These are phyloP conservation scores for Ophiostoma sp. DNA, from an alignment of 2,329 filamentous ascomycete species.

Conservation along the genomic window DNA sequence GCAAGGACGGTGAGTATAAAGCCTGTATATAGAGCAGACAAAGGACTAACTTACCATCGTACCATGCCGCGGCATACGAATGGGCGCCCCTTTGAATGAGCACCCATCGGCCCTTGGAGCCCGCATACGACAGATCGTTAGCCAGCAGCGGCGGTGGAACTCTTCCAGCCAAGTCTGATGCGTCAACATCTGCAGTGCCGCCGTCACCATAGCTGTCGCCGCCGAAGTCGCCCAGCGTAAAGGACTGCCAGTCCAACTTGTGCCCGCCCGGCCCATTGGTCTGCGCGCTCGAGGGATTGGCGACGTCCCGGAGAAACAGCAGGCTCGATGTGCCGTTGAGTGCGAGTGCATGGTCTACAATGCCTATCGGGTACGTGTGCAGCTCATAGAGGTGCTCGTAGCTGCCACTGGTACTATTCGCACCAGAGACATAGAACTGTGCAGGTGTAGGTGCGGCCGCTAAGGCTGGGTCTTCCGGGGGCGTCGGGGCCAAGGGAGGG, in stretches of 20 bases:
- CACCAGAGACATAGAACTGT: neutral
- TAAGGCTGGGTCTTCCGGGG: neutral
- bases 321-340: constrained; percentile 34
- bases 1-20: neutral
- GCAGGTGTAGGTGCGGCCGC: neutral
- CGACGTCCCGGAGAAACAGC: constrained; percentile 34
- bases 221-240: constrained; percentile 29
- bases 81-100: constrained; percentile 31
- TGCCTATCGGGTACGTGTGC: constrained; percentile 36
- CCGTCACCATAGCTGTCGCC: neutral
- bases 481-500: neutral
- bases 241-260: constrained; percentile 35
- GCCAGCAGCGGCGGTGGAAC: constrained; percentile 14
- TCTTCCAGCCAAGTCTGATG: neutral
- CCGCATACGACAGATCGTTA: constrained; percentile 25
- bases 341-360: constrained; percentile 36
- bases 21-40: constrained; percentile 18
- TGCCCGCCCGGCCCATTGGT: constrained; percentile 28
- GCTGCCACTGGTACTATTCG: neutral
- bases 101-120: constrained; percentile 32
- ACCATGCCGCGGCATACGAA: constrained; percentile 36
- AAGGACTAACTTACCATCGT: constrained; percentile 33
- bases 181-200: neutral
- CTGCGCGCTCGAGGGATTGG: constrained; percentile 30
- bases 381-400: constrained; percentile 30